Evolutionary conservation across 306 rosid species (phyloP).

Genomic region (Inga laurina): DNA sequence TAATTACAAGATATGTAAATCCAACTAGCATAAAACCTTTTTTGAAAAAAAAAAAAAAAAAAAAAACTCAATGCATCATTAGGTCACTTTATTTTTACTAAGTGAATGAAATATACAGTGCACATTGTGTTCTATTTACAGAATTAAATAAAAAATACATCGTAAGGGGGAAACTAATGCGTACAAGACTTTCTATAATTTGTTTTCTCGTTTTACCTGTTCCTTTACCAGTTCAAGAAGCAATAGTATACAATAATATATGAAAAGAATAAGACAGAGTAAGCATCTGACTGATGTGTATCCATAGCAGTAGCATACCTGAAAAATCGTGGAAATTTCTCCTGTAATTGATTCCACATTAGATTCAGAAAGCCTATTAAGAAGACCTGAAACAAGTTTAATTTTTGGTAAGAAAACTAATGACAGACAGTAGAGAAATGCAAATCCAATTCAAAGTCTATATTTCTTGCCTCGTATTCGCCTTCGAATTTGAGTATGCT

Average conservation of each 20-base stretch:
- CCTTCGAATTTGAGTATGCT: constrained; percentile 70
- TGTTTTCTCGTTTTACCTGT: background rate
- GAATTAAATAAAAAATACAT: background rate
- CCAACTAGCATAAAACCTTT: background rate
- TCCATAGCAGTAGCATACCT: constrained; percentile 33
- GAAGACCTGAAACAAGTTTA: constrained; percentile 55
- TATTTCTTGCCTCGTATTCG: constrained; percentile 52
- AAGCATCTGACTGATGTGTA: constrained; percentile 8
- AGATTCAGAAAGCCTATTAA: constrained; percentile 70
- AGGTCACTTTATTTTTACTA: constrained; percentile 8
- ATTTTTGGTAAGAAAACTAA: constrained; percentile 6
- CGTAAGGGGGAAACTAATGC: background rate
- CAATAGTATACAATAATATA: background rate
- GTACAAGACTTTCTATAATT: background rate
- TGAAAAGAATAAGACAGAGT: background rate
- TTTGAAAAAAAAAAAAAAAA: background rate
- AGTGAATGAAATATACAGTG: background rate
- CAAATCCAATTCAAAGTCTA: constrained; percentile 18
- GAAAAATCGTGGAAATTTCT: constrained; percentile 61
- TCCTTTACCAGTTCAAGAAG: constrained; percentile 8
- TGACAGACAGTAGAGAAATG: constrained; percentile 2
- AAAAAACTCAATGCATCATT: background rate
- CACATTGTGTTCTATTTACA: background rate
- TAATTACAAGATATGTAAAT: background rate
- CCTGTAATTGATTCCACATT: constrained; percentile 75